Evolutionary conservation across 1,139 yeast species (phyloP).

Genomic region (Candida labiduridarum): DNA sequence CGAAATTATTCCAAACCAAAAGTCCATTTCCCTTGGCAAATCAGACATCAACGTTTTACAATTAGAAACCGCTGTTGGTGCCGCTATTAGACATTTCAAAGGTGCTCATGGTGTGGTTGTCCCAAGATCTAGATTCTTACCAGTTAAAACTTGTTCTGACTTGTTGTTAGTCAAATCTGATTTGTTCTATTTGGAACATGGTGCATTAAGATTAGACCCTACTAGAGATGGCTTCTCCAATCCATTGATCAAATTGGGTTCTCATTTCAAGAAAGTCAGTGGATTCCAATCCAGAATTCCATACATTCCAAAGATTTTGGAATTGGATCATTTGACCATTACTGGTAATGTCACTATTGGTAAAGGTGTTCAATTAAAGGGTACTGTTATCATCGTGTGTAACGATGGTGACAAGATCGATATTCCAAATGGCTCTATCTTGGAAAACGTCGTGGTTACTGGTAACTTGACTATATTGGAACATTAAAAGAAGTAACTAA

Average conservation of each 20-base stretch:
- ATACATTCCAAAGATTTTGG: constrained; percentile 94
- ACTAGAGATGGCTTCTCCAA: constrained; percentile 84
- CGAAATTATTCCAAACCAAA: constrained; percentile 94
- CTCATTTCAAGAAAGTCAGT: constrained; percentile 93
- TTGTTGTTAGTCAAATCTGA: constrained; percentile 95
- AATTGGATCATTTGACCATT: constrained; percentile 94
- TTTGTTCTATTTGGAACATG: constrained; percentile 87
- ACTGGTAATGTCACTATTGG: constrained; percentile 96
- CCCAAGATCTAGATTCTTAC: constrained; percentile 96
- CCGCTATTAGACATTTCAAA: constrained; percentile 94
- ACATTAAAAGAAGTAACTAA: constrained; percentile 50
- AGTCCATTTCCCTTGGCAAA: constrained; percentile 76
- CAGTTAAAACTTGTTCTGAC: constrained; percentile 97
- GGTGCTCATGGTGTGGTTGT: constrained; percentile 98
- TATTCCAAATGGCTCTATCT: constrained; percentile 91
- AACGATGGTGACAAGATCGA: constrained; percentile 96
- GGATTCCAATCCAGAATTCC: constrained; percentile 90
- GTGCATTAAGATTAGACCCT: constrained; percentile 83
- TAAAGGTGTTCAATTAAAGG: constrained; percentile 87
- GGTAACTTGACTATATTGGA: constrained; percentile 95
- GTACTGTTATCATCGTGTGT: constrained; percentile 96
- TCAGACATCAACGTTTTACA: constrained; percentile 85
- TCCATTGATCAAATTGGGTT: constrained; percentile 94
- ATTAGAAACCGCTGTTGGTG: constrained; percentile 98
- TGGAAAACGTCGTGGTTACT: constrained; percentile 96